Percentiles rank a stretch among this genome's conserved stretches.
These are phyloP conservation scores for Pleurotus tuber-regium DNA, from an alignment of 768 basidiomycete species.

Conservation along the genomic window DNA sequence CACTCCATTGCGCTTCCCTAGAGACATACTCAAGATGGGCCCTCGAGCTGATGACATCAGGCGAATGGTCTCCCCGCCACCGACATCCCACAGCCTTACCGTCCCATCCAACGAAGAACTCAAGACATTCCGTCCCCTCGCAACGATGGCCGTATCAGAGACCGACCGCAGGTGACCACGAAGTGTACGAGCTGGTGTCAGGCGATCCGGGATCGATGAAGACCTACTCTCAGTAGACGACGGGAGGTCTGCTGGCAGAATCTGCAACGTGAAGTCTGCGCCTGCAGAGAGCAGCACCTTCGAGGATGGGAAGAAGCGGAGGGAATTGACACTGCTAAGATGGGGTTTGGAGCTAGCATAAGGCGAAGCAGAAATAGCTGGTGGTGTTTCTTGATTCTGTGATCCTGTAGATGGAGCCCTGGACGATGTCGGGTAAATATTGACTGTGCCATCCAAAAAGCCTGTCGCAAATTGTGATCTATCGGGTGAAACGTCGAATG, in stretches of 20 bases:
- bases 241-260: slow-evolving; percentile 54
- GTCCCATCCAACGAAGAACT: slow-evolving; percentile 69
- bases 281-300: slow-evolving; percentile 70
- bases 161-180: slow-evolving; percentile 65
- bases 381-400: too few species aligned
- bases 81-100: slow-evolving; percentile 71
- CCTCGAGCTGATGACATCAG: slow-evolving; percentile 37
- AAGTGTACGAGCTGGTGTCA: slow-evolving; percentile 57
- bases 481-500: slow-evolving; percentile 63
- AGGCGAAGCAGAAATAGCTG: slow-evolving; percentile 11
- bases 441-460: slow-evolving; percentile 57
- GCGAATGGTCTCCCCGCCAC: slow-evolving; percentile 45
- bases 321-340: slow-evolving; percentile 50
- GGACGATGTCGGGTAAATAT: slow-evolving; percentile 40
- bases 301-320: slow-evolving; percentile 69
- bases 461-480: slow-evolving; percentile 57
- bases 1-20: slow-evolving; percentile 33
- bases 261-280: slow-evolving; percentile 62
- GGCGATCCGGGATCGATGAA: slow-evolving; percentile 25
- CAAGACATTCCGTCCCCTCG: slow-evolving; percentile 63
- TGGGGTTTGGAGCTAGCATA: slow-evolving; percentile 33
- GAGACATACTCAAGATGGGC: slow-evolving; percentile 42
- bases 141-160: slow-evolving; percentile 62
- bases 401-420: slow-evolving; percentile 17
- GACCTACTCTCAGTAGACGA: slow-evolving; percentile 18